Conservation (phyloP, 257 asterid species). For the Penstemon davidsonii region DNA sequence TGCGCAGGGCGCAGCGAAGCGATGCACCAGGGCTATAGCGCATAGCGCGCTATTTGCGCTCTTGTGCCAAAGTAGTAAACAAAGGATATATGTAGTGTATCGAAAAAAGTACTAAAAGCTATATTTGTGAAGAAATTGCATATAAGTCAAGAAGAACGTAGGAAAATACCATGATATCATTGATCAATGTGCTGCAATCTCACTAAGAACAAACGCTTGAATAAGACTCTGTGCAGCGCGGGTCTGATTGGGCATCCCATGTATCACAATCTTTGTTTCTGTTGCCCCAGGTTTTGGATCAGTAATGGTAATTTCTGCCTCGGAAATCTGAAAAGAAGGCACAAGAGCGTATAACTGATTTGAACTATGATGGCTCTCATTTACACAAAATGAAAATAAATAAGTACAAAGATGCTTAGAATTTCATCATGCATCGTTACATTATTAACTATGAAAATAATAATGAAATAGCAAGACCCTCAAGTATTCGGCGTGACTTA, state of each 20-base stretch:
- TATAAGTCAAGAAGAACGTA: background rate
- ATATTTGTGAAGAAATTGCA: too few species aligned
- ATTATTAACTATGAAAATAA: background rate
- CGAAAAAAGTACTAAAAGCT: too few species aligned
- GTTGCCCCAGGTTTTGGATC: slow-evolving; percentile 78
- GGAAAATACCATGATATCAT: slow-evolving; percentile 31
- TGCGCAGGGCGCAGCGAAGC: too few species aligned
- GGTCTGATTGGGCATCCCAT: slow-evolving; percentile 93
- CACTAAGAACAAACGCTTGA: slow-evolving; percentile 84
- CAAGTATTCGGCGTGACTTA: background rate
- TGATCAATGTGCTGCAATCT: slow-evolving; percentile 58
- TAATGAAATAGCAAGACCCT: background rate
- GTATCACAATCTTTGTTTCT: slow-evolving; percentile 71
- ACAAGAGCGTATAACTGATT: slow-evolving; percentile 1
- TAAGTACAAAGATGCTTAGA: background rate
- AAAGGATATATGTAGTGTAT: too few species aligned
- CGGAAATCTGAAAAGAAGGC: slow-evolving; percentile 64
- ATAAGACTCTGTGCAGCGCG: slow-evolving; percentile 96
- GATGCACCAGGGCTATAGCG: too few species aligned
- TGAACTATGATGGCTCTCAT: background rate
- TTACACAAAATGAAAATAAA: background rate
- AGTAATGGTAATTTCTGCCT: slow-evolving; percentile 70
- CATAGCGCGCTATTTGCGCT: too few species aligned
- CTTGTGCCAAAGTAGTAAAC: too few species aligned
- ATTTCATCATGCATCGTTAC: slow-evolving; percentile 8